Base-by-base conservation (phyloP, 164 flowering plant genomes). In the Malania oleifera region DNA sequence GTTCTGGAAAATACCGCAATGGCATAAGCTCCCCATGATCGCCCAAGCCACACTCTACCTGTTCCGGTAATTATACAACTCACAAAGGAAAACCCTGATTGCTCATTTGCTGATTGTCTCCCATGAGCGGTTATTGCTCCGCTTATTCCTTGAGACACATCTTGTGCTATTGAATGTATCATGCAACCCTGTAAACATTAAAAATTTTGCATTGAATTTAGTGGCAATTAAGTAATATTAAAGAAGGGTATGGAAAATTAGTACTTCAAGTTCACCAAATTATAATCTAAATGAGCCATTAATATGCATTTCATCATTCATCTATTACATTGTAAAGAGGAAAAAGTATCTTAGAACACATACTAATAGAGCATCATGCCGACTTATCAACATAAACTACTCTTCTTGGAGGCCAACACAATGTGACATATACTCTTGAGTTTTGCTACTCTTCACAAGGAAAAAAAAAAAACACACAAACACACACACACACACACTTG, bases 1-100 rank as follows among this genome's bases (percentile, higher is more conserved):
- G 90, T 76, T 41, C 61, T 81, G 0, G 83, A 70, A 56, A 87
- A 91, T 23, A 87, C 70, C 3, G 82, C 89, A 1, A 84, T 71
- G 1, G 96, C 81, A 57, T 77, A 86, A 17, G 69, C 50, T 17
- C 89, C 87, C 96, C 96, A 88, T 27, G 98, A 89, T 59, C 98
- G 35, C 1, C 96, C 93, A 2, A 88, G 88, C 91, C 63, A 76
- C 2, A 73, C 81, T 41, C 39, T 80, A 15, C 98, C 96, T 49
- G 66, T 68, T 22, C 98, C 97, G 0, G 19, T 46, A 23, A 87
- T 78, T 25, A 22, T 72, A 61, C 98, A 91, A 20, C 74, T 73
- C 65, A 88, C 80, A 43, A 91, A 91, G 1, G 93, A 86, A 67
- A 83, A 91, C 8, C 96, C 98, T 0, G 81, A 75, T 41, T 73